A percentile compares a stretch with the other conserved stretches of the same genome.
phyloP scores from a whole-genome alignment of 2,329 filamentous ascomycete genomes.

The Pseudogymnoascus sp. region DNA sequence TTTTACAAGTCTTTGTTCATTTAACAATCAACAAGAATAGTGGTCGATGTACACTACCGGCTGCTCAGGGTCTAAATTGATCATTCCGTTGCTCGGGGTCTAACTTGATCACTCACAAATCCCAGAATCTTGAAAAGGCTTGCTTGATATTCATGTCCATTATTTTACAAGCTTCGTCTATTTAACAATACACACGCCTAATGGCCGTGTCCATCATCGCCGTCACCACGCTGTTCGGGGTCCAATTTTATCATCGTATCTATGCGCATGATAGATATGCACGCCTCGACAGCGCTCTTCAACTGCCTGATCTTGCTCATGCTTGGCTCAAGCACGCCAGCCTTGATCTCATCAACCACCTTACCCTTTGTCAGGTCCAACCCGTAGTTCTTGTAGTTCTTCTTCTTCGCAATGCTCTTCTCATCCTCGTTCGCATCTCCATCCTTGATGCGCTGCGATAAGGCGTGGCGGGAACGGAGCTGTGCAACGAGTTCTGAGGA shows the following conservation, averaged over 20 bases:
- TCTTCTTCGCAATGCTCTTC: slow-evolving; percentile 83
- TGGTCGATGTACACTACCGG: slow-evolving; percentile 55
- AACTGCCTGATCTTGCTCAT: slow-evolving; percentile 98
- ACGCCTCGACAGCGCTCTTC: slow-evolving; percentile 97
- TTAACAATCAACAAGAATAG: not conserved
- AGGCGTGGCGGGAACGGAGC: slow-evolving; percentile 84
- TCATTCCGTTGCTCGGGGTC: slow-evolving; percentile 31
- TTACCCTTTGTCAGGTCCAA: slow-evolving; percentile 83
- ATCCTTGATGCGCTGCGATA: slow-evolving; percentile 85
- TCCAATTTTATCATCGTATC: slow-evolving; percentile 98
- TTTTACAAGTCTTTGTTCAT: not conserved
- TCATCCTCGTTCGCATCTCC: slow-evolving; percentile 78
- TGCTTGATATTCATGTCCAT: slow-evolving; percentile 9
- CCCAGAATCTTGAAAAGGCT: not conserved
- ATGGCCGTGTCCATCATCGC: slow-evolving; percentile 79
- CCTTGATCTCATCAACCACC: slow-evolving; percentile 88
- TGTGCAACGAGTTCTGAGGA: slow-evolving; percentile 91
- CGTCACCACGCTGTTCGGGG: slow-evolving; percentile 67
- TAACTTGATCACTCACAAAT: not conserved
- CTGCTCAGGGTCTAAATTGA: slow-evolving; percentile 92
- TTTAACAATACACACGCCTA: slow-evolving; percentile 33
- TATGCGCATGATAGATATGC: slow-evolving; percentile 98
- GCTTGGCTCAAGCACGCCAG: slow-evolving; percentile 89
- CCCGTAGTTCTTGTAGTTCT: slow-evolving; percentile 98
- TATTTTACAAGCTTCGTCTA: slow-evolving; percentile 22